Base-by-base conservation (phyloP, 441 rosid species). In the Adansonia madagascariensis region DNA sequence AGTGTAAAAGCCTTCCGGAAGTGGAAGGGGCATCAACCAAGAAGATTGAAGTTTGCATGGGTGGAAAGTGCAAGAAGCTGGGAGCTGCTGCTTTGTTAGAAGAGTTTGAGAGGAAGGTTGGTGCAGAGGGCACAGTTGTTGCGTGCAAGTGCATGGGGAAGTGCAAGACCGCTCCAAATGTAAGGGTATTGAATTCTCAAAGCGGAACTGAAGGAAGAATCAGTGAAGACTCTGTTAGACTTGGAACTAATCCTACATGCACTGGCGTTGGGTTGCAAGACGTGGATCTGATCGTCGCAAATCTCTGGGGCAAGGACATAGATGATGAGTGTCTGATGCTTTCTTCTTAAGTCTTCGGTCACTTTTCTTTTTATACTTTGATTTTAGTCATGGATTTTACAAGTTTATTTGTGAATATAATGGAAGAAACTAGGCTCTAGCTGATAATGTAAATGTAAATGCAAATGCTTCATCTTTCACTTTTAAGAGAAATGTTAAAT, bases 61-160 rank as follows among this genome's bases (percentile, higher is more conserved):
- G 97, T 24, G 85, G 84, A 1, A 93, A 93, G 81, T 93, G 95
- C 86, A 86, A 82, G 86, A 93, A 84, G 71, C 80, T 88, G 8
- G 98, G 97, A 80, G 89, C 87, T 6, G 82, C 81, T 41, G 81
- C 82, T 4, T 77, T 94, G 83, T 55, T 94, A 71, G 85, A 86
- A 43, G 94, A 85, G 77, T 90, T 91, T 81, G 84, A 86, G 80
- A 91, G 61, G 77, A 81, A 78, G 41, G 82, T 83, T 0, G 89
- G 91, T 1, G 22, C 50, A 0, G 89, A 89, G 47, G 97, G 83
- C 1, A 82, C 83, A 0, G 90, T 89, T 53, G 88, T 88, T 31
- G 87, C 85, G 66, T 94, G 97, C 86, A 94, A 90, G 75, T 94
- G 97, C 73, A 84, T 94, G 94, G 96, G 95, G 3, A 90, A 92